Evolutionary conservation across 2,329 filamentous ascomycete genomes (phyloP).

Genomic region (Alternaria triticina): DNA sequence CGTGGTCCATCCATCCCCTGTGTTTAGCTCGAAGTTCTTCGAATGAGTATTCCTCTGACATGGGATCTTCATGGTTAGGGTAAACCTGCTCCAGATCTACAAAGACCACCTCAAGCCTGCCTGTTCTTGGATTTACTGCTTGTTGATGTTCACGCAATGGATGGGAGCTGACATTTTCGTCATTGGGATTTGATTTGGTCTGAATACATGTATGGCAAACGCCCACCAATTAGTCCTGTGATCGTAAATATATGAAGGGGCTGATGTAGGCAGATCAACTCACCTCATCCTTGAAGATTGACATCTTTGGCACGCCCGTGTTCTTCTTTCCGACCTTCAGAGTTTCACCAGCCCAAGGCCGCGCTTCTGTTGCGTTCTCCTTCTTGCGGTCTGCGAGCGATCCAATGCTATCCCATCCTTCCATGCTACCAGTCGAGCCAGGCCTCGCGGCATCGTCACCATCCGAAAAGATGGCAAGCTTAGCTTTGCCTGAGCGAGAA

Average conservation of each 20-base stretch:
- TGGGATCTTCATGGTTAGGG: conserved; percentile 71
- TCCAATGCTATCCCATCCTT: conserved; percentile 92
- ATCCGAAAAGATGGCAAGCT: conserved; percentile 92
- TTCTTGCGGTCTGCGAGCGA: conserved; percentile 88
- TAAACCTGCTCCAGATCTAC: conserved; percentile 88
- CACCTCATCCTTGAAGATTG: conserved; percentile 96
- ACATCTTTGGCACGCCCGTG: conserved; percentile 77
- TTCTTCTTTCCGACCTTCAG: conserved; percentile 86
- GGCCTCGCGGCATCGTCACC: conserved; percentile 63
- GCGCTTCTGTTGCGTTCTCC: conserved; percentile 86
- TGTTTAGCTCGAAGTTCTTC: conserved; percentile 86
- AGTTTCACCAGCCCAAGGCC: conserved; percentile 91
- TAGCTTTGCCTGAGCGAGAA: conserved; percentile 74
- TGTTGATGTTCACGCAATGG: conserved; percentile 79
- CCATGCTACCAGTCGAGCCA: conserved; percentile 63
- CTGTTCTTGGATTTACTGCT: conserved; percentile 80
- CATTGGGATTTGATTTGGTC: conserved; percentile 49
- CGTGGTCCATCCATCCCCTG: conserved; percentile 68
- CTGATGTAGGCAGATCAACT: conserved; percentile 54
- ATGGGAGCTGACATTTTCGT: conserved; percentile 57
- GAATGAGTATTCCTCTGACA: conserved; percentile 79
- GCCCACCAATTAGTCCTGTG: conserved; percentile 84
- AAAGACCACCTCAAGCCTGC: conserved; percentile 84
- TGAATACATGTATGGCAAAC: conserved; percentile 60
- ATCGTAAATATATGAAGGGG: conserved; percentile 52